Base-by-base conservation (phyloP, 306 rosid species). In the Sicyos baderoa region DNA sequence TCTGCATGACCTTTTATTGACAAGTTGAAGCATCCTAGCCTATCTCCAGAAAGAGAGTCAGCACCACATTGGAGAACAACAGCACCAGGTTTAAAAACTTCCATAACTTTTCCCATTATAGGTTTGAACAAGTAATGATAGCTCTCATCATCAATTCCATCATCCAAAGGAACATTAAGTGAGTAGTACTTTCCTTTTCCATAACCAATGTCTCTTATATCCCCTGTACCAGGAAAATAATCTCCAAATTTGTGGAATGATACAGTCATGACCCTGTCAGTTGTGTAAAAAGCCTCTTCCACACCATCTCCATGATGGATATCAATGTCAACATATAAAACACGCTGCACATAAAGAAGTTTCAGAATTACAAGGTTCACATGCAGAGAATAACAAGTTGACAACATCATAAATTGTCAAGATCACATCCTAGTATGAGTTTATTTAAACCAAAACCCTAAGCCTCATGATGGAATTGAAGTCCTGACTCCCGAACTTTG, bases 1-100 rank as follows among this genome's bases (percentile, higher is more conserved):
- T 89, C 96, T 9, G 94, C 96, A 54, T 89, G 96, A 44, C 96
- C 96, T 76, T 86, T 89, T 53, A 89, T 89, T 57, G 96, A 89
- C 74, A 89, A 90, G 77, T 89, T 89, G 75, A 89, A 89, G 77
- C 96, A 89, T 50, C 96, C 96, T 77, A 89, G 76, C 81, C 96
- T 86, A 57, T 89, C 96, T 59, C 96, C 96, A 50, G 93, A 89
- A 73, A 89, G 83, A 42, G 96, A 89, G 79, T 89, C 96, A 14
- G 96, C 96, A 66, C 96, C 96, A 15, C 96, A 89, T 79, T 89
- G 96, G 74, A 89, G 96, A 81, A 87, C 94, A 57, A 89, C 96
- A 17, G 96, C 96, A 75, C 94, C 96, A 17, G 94, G 96, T 78
- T 71, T 82, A 77, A 87, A 89, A 76, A 89, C 79, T 78, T 89